These are phyloP conservation scores for Pharnaceum exiguum DNA, from an alignment of 148 eudicot genomes.

Conservation along the genomic window DNA sequence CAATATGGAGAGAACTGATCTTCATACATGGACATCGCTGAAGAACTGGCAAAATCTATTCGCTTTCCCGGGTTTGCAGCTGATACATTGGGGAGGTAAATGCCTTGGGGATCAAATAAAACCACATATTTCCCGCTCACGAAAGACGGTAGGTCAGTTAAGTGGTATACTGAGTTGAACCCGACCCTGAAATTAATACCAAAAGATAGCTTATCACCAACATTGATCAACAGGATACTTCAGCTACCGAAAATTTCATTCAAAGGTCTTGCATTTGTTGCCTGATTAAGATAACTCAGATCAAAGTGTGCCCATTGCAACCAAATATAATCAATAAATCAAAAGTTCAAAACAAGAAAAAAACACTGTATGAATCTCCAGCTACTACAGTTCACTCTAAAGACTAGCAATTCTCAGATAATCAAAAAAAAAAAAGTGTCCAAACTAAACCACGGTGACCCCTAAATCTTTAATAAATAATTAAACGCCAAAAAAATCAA, in stretches of 20 bases:
- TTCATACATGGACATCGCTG: constrained; percentile 72
- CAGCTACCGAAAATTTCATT: neutral
- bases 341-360: too few relatives aligned
- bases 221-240: constrained; percentile 4
- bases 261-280: too few relatives aligned
- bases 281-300: too few relatives aligned
- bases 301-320: too few relatives aligned
- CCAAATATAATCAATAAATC: too few relatives aligned
- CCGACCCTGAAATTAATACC: constrained; percentile 71
- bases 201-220: constrained; percentile 14
- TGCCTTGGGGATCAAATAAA: constrained; percentile 94
- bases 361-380: too few relatives aligned
- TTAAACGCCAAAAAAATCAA: too few relatives aligned
- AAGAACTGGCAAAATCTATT: constrained; percentile 82
- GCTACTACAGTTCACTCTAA: too few relatives aligned
- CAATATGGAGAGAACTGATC: constrained; percentile 94
- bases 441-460: too few relatives aligned
- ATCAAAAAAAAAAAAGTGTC: too few relatives aligned
- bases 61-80: constrained; percentile 96
- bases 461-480: too few relatives aligned
- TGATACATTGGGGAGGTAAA: constrained; percentile 89
- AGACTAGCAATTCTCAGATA: too few relatives aligned
- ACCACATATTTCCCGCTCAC: constrained; percentile 94
- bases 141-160: constrained; percentile 97
- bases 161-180: constrained; percentile 96